Conservation (phyloP, 1,139 yeast genomes). For the Suhomyces bokatorum region DNA sequence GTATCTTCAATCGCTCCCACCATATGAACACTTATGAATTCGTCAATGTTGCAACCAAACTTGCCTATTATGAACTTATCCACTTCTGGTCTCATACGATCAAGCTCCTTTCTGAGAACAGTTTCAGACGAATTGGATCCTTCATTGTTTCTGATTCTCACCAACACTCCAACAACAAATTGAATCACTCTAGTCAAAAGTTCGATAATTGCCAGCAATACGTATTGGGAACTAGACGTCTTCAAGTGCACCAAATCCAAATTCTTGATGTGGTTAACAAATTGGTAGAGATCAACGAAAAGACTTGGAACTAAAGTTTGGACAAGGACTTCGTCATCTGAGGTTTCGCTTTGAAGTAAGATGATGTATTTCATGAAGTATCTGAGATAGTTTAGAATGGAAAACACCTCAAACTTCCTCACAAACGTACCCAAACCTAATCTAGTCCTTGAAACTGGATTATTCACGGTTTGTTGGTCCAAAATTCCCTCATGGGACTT, state of each 20-base stretch:
- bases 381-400: conserved; percentile 33
- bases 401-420: conserved; percentile 28
- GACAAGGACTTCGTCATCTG: conserved; percentile 22
- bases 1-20: conserved; percentile 23
- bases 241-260: conserved; percentile 14
- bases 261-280: conserved; percentile 15
- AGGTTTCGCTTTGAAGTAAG: conserved; percentile 40
- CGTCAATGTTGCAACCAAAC: conserved; percentile 15
- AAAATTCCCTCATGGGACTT: neutral
- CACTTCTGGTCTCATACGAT: conserved; percentile 6
- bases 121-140: neutral
- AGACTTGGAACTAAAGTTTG: conserved; percentile 26
- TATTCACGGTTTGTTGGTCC: neutral
- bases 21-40: conserved; percentile 21
- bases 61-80: conserved; percentile 10
- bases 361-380: conserved; percentile 33
- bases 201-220: conserved; percentile 33
- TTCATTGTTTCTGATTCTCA: conserved; percentile 20
- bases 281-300: conserved; percentile 21
- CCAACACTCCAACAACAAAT: conserved; percentile 36
- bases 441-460: conserved; percentile 18
- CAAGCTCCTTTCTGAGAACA: conserved; percentile 7
- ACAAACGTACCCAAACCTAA: conserved; percentile 18
- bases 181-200: conserved; percentile 36
- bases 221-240: conserved; percentile 24